phyloP scores from a whole-genome alignment of 2,329 filamentous ascomycete species.

The Macrophomina tecta region DNA sequence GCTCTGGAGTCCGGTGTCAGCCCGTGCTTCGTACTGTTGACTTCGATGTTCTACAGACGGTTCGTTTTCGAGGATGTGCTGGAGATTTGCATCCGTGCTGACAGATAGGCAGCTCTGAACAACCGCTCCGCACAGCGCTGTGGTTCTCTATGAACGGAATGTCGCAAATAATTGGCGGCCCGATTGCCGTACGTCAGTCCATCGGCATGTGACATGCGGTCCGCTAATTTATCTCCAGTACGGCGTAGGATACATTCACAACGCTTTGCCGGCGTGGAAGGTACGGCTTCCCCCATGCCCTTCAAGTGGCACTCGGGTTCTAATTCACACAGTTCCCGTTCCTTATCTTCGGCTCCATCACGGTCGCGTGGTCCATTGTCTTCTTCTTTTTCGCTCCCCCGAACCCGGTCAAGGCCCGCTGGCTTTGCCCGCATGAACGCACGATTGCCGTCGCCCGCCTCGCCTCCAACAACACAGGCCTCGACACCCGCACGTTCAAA shows the following conservation, averaged over 20 bases:
- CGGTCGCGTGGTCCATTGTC: conserved; percentile 43
- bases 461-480: conserved; percentile 51
- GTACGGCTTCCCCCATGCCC: conserved; percentile 59
- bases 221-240: conserved; percentile 51
- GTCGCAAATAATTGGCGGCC: conserved; percentile 26
- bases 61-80: neutral
- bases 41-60: conserved; percentile 12
- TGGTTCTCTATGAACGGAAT: conserved; percentile 28
- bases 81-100: conserved; percentile 36
- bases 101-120: neutral
- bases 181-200: neutral
- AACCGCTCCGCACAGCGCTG: conserved; percentile 17
- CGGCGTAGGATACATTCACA: conserved; percentile 67
- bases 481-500: conserved; percentile 57
- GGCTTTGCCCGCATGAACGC: conserved; percentile 70
- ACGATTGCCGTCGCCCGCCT: conserved; percentile 72
- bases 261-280: conserved; percentile 62
- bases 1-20: conserved; percentile 68
- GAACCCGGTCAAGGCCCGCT: conserved; percentile 65
- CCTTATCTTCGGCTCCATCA: conserved; percentile 39
- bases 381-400: conserved; percentile 59
- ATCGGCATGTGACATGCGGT: neutral
- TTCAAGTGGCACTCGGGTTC: conserved; percentile 62
- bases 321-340: conserved; percentile 52
- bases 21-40: conserved; percentile 34